Evolutionary conservation across 805 yeast genomes (phyloP), one percentile per base, ranked within the genome.

Genomic region (Millerozyma miso): DNA sequence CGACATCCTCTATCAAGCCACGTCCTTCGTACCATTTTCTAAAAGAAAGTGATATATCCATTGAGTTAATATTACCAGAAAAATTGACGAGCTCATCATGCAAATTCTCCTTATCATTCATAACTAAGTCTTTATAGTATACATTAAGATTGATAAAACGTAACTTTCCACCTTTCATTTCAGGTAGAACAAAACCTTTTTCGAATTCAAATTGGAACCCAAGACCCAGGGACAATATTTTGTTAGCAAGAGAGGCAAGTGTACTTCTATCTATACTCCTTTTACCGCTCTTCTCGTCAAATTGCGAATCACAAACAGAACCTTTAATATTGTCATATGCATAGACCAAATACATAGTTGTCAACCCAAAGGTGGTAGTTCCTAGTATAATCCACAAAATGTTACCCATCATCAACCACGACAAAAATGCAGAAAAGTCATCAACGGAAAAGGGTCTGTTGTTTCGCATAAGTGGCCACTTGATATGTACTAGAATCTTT

Each of bases 341-440:
- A 48, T 77, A 71, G 3, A 74, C 56, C 1, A 73, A 50, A 51
- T 77, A 76, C 54, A 78, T 64, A 4, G 71, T 47, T 26, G 69
- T 63, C 31, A 80, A 71, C 6, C 71, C 71, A 53, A 77, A 78
- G 1, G 82, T 78, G 6, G 83, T 78, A 2, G 83, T 78, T 3
- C 83, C 83, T 42, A 78, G 59, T 12, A 76, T 54, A 14, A 78
- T 63, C 81, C 81, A 77, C 31, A 78, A 54, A 16, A 76, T 59
- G 50, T 77, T 74, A 0, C 82, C 83, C 80, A 78, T 74, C 23
- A 78, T 66, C 10, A 76, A 56, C 80, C 80, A 78, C 3, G 81
- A 76, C 7, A 73, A 62, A 51, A 78, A 74, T 1, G 83, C 81
- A 2, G 78, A 73, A 14, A 76, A 55, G 44, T 77, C 81, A 50